Evolutionary conservation across 148 eudicot species (phyloP), one percentile per base, ranked within the genome.

Genomic region (Talinum fruticosum): DNA sequence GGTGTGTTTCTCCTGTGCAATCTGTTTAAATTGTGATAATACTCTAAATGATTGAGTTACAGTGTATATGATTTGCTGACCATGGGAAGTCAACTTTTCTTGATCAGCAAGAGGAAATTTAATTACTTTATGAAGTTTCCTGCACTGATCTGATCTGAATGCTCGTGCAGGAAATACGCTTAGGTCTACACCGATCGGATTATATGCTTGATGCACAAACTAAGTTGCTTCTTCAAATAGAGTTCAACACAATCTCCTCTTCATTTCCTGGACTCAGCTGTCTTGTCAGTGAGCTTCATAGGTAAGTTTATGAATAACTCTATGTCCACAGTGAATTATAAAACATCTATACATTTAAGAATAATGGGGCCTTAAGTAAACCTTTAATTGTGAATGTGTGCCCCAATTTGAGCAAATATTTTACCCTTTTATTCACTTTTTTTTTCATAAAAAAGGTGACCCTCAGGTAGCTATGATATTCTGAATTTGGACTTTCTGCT

Each of bases 161-260:
- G 35, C 23, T 44, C 33, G 13, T 34, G 13, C 79, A 96, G 99
- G 97, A 91, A 69, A 91, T 96, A 80, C 99, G 99, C 79, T 85
- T 96, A 85, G 99, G 97, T 76, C 81, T 96, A 76, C 92, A 96
- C 85, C 97, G 99, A 65, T 96, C 99, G n/a, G 99, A 96, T 83
- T 96, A 93, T 80, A 96, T 96, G 99, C 93, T 96, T 81, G 99
- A 96, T 81, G 93, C 90, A 72, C 87, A 96, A 82, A 96, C 97
- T 62, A 88, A 88, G 77, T 84, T 82, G 76, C 97, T 96, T 82
- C 97, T 93, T 79, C 99, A 96, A 79, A 90, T 96, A 81, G 99
- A 96, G 89, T 86, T 93, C 78, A 96, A 96, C 85, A 96, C 97
- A 28, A 91, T 93, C 80, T 87, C 99, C 69, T 85, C 89, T 76